Conservation (phyloP, 2,329 filamentous ascomycete genomes). For the Chaetomium sp. region DNA sequence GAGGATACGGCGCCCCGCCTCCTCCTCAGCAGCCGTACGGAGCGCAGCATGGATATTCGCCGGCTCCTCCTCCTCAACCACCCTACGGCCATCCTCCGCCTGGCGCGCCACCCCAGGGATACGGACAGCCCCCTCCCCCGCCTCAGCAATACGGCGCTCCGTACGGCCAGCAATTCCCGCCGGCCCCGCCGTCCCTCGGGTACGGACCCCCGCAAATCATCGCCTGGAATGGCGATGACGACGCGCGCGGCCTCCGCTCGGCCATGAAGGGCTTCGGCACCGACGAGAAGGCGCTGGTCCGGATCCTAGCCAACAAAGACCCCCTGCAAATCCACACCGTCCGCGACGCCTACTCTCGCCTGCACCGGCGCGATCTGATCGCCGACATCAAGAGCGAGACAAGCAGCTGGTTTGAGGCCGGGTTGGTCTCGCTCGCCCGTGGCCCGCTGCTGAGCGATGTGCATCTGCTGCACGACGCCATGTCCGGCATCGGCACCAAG, state of each 20-base stretch:
- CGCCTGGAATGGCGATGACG: conserved; percentile 58
- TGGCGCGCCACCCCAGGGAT: conserved; percentile 25
- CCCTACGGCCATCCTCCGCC: conserved; percentile 16
- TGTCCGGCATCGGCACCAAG: conserved; percentile 78
- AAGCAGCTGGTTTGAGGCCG: conserved; percentile 65
- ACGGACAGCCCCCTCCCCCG: conserved; percentile 29
- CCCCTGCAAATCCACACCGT: conserved; percentile 69
- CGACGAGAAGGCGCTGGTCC: conserved; percentile 71
- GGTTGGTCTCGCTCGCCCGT: conserved; percentile 65
- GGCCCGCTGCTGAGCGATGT: conserved; percentile 77
- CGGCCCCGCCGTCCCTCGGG: conserved; percentile 63
- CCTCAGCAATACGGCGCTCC: conserved; percentile 24
- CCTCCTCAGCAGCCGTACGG: conserved; percentile 5
- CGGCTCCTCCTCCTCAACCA: conserved; percentile 18
- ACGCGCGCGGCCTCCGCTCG: conserved; percentile 65
- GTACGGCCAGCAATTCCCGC: conserved; percentile 33
- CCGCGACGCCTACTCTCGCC: conserved; percentile 57
- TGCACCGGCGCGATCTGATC: conserved; percentile 61
- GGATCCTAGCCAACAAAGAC: conserved; percentile 63
- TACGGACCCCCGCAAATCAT: conserved; percentile 68
- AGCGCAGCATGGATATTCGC: conserved; percentile 12
- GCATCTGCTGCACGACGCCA: conserved; percentile 60
- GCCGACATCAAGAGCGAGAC: conserved; percentile 74
- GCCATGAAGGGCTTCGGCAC: conserved; percentile 93
- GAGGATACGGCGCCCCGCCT: conserved; percentile 15